Evolutionary conservation across 2,329 filamentous ascomycete species (phyloP).

Genomic region (Penicillium capsulatum): DNA sequence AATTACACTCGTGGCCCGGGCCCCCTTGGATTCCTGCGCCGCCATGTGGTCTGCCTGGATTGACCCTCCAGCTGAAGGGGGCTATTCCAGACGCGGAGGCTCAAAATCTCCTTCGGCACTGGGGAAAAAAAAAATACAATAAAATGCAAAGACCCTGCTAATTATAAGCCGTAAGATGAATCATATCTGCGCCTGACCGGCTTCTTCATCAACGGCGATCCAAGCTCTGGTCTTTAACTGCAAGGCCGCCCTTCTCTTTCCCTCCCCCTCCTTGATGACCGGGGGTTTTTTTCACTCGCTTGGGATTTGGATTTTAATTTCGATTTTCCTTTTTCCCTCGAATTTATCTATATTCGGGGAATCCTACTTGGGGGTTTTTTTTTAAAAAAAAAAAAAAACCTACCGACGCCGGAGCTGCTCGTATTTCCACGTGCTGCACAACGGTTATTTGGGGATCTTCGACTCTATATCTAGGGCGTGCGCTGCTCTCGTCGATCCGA

Average conservation of each 20-base stretch:
- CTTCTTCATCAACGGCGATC: too few species aligned
- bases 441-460: too few species aligned
- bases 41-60: constrained; percentile 9
- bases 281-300: neutral
- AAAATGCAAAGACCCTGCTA: constrained; percentile 6
- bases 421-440: constrained; percentile 20
- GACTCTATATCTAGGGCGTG: too few species aligned
- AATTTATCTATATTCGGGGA: too few species aligned
- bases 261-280: neutral
- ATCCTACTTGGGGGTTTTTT: too few species aligned
- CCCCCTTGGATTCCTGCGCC: neutral
- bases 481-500: neutral
- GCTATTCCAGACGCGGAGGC: constrained; percentile 20
- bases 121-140: constrained; percentile 9
- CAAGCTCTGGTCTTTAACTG: constrained; percentile 1
- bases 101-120: constrained; percentile 25
- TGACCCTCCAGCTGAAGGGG: constrained; percentile 12
- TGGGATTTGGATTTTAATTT: too few species aligned
- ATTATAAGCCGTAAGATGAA: constrained; percentile 10
- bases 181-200: constrained; percentile 4
- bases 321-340: too few species aligned
- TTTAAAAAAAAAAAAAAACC: too few species aligned
- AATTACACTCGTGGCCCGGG: constrained; percentile 6
- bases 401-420: too few species aligned
- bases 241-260: constrained; percentile 2